Conservation (phyloP, 2,329 filamentous ascomycete genomes). For the Cylindrodendrum hubeiense region DNA sequence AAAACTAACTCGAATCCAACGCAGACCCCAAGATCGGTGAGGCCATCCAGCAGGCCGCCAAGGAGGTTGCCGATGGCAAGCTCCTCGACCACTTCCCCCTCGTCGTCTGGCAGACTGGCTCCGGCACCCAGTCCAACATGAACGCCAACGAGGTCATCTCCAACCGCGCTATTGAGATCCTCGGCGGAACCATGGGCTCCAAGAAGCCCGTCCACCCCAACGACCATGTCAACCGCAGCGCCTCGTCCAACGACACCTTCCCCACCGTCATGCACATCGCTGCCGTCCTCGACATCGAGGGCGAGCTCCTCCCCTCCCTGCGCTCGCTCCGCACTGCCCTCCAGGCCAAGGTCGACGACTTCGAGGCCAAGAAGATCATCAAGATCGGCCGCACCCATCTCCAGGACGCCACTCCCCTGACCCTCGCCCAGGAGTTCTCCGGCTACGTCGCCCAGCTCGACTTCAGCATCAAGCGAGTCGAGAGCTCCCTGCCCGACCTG, state of each 20-base stretch:
- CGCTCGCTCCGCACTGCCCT: slow-evolving; percentile 85
- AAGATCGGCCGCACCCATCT: slow-evolving; percentile 99
- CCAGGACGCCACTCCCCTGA: slow-evolving; percentile 96
- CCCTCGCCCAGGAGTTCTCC: slow-evolving; percentile 96
- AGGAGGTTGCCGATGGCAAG: slow-evolving; percentile 93
- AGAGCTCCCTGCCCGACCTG: slow-evolving; percentile 85
- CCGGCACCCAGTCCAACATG: slow-evolving; percentile 99
- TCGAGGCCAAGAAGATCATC: slow-evolving; percentile 89
- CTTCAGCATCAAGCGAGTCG: slow-evolving; percentile 83
- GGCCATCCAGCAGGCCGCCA: slow-evolving; percentile 94
- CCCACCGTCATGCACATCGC: slow-evolving; percentile 99
- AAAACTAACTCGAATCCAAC: slow-evolving; percentile 3
- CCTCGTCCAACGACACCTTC: slow-evolving; percentile 99
- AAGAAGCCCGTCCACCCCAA: slow-evolving; percentile 99
- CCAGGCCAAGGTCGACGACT: slow-evolving; percentile 89
- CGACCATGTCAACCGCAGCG: slow-evolving; percentile 99
- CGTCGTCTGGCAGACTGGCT: slow-evolving; percentile 99
- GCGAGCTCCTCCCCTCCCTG: slow-evolving; percentile 85
- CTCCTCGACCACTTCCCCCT: slow-evolving; percentile 97
- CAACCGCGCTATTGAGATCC: slow-evolving; percentile 97
- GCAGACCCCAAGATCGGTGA: slow-evolving; percentile 88
- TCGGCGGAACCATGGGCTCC: slow-evolving; percentile 92
- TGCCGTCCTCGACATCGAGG: slow-evolving; percentile 92
- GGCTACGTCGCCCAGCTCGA: slow-evolving; percentile 92
- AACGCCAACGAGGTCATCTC: slow-evolving; percentile 99